Conservation (phyloP, 331 rosid species). For the Malus hybrid region DNA sequence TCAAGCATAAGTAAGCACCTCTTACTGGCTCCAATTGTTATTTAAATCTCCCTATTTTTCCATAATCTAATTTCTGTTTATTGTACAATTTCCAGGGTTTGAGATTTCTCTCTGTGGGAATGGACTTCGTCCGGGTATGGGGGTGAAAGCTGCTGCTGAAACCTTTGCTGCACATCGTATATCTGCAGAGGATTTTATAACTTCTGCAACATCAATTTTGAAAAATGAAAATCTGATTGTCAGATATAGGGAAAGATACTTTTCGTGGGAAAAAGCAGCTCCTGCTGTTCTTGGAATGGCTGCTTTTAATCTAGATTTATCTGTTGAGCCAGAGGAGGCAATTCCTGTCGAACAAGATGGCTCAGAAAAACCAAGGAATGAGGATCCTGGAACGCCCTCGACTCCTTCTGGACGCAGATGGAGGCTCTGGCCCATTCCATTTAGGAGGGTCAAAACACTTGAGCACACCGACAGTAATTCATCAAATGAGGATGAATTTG, state of each 20-base stretch:
- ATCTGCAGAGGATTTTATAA: constrained; percentile 43
- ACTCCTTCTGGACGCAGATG: constrained; percentile 66
- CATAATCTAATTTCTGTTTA: constrained; percentile 14
- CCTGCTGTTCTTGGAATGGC: constrained; percentile 74
- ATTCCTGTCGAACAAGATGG: constrained; percentile 72
- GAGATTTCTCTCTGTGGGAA: constrained; percentile 87
- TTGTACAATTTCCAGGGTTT: constrained; percentile 48
- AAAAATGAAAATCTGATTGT: constrained; percentile 65
- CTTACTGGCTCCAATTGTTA: constrained; percentile 19
- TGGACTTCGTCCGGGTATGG: constrained; percentile 72
- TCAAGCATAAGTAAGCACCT: constrained; percentile 35
- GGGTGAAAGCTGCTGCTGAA: constrained; percentile 65
- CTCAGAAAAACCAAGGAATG: constrained; percentile 35
- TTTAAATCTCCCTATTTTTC: constrained; percentile 15
- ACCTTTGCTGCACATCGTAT: constrained; percentile 58
- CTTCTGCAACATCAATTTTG: constrained; percentile 48
- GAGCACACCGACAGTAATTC: constrained; percentile 56
- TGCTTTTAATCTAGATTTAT: constrained; percentile 60
- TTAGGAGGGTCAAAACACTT: constrained; percentile 76
- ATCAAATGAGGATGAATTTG: constrained; percentile 78
- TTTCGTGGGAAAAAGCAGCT: constrained; percentile 87
- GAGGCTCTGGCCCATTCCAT: constrained; percentile 87
- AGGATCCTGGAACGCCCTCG: constrained; percentile 33
- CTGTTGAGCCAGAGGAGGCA: constrained; percentile 55
- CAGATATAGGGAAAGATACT: constrained; percentile 55